phyloP scores from a whole-genome alignment of 805 yeast genomes.

The Candida xyloterini region DNA sequence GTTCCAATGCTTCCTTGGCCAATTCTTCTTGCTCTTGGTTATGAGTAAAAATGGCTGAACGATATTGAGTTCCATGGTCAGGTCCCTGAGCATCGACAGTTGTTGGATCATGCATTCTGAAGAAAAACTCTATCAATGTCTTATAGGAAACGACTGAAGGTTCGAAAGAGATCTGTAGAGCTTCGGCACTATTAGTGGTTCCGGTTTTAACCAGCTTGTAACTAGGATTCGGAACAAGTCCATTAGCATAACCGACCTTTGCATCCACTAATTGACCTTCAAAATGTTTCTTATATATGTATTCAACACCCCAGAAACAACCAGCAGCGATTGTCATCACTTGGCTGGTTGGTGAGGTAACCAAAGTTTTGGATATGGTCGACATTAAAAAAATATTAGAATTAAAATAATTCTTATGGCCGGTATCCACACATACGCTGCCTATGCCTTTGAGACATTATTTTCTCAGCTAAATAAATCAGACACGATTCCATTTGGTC shows the following conservation, averaged over 20 bases:
- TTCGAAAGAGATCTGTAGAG: conserved; percentile 77
- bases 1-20: conserved; percentile 41
- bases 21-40: conserved; percentile 44
- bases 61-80: conserved; percentile 85
- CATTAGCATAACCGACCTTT: conserved; percentile 91
- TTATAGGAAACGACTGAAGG: conserved; percentile 58
- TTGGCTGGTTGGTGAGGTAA: conserved; percentile 40
- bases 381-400: conserved; percentile 6
- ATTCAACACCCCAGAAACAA: conserved; percentile 91
- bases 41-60: conserved; percentile 76
- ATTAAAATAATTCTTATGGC: conserved; percentile 6
- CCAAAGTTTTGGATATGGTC: conserved; percentile 24
- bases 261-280: conserved; percentile 65
- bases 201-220: conserved; percentile 77
- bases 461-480: conserved; percentile 27
- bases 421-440: conserved; percentile 34
- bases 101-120: conserved; percentile 93
- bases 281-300: conserved; percentile 70
- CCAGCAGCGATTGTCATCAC: conserved; percentile 58
- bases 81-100: conserved; percentile 80
- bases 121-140: conserved; percentile 77
- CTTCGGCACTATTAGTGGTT: conserved; percentile 77
- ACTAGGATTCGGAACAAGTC: conserved; percentile 49
- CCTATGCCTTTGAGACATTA: conserved; percentile 40
- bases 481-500: conserved; percentile 12